These are phyloP conservation scores for Triticum dicoccoides DNA, from an alignment of 176 grass and related monocot genomes.

Conservation along the genomic window DNA sequence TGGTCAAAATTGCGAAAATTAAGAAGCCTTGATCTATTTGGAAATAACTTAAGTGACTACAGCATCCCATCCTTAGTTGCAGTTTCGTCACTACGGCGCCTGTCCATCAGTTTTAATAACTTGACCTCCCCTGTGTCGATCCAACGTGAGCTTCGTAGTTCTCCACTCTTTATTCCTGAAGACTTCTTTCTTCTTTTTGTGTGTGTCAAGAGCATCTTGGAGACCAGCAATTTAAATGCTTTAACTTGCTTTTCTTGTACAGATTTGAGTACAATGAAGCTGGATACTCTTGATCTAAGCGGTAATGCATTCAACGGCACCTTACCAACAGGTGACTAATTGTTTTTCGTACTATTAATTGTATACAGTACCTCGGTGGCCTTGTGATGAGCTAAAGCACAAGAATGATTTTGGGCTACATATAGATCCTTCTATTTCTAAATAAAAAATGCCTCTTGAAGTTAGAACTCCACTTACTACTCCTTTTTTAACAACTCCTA, in stretches of 20 bases:
- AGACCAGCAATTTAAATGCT: background rate
- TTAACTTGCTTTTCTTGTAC: background rate
- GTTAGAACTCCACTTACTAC: too few relatives aligned
- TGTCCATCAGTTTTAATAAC: background rate
- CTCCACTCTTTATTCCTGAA: background rate
- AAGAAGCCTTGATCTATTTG: background rate
- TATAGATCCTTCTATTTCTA: too few relatives aligned
- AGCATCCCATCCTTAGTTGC: background rate
- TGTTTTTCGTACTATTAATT: background rate
- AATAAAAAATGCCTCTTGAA: too few relatives aligned
- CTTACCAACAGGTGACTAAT: background rate
- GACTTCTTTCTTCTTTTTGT: background rate
- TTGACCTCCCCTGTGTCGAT: background rate
- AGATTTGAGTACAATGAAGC: conserved; percentile 6
- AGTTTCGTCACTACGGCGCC: background rate
- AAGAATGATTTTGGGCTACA: too few relatives aligned
- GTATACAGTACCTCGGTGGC: too few relatives aligned
- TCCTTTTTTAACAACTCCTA: too few relatives aligned
- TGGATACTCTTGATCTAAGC: conserved; percentile 19
- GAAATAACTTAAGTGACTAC: background rate
- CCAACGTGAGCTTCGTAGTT: background rate
- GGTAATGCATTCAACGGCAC: background rate
- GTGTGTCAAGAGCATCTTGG: too few relatives aligned
- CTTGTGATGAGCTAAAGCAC: too few relatives aligned
- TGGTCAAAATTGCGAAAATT: conserved; percentile 8